phyloP scores from a whole-genome alignment of 108 stramenopile species.

The Pseudonitzschia multiseries region DNA sequence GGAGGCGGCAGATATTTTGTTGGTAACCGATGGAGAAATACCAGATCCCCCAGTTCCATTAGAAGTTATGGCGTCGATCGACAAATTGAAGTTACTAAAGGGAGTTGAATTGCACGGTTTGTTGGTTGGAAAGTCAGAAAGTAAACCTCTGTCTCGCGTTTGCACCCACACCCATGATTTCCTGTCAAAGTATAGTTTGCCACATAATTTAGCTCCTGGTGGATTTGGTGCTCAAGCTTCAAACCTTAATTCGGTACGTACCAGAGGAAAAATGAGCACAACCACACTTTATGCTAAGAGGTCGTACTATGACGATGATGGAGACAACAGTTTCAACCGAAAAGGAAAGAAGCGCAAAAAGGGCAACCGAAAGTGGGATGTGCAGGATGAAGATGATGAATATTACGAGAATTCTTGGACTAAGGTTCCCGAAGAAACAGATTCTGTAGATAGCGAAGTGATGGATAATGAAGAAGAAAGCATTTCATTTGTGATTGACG shows the following conservation, averaged over 20 bases:
- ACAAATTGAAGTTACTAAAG: constrained; percentile 41
- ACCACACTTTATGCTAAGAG: constrained; percentile 18
- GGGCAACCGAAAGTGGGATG: background rate
- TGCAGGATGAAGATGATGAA: constrained; percentile 10
- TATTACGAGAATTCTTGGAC: background rate
- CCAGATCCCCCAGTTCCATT: constrained; percentile 70
- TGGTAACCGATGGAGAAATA: constrained; percentile 81
- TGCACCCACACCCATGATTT: constrained; percentile 67
- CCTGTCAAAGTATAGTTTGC: constrained; percentile 24
- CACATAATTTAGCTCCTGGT: constrained; percentile 2
- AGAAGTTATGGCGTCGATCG: constrained; percentile 48
- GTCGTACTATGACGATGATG: constrained; percentile 20
- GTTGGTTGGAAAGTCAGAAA: constrained; percentile 64
- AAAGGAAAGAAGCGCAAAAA: background rate
- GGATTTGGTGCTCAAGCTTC: background rate
- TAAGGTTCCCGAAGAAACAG: background rate
- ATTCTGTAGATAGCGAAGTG: background rate
- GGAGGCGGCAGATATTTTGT: constrained; percentile 66
- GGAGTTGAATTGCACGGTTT: constrained; percentile 72
- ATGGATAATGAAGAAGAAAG: background rate
- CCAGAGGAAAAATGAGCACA: background rate
- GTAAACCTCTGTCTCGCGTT: constrained; percentile 50
- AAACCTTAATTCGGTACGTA: background rate
- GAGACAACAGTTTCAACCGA: background rate
- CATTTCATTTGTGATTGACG: background rate